Percentiles rank a stretch among this genome's conserved stretches.
phyloP scores from a whole-genome alignment of 306 rosid genomes.

The Cucurbita moschata region DNA sequence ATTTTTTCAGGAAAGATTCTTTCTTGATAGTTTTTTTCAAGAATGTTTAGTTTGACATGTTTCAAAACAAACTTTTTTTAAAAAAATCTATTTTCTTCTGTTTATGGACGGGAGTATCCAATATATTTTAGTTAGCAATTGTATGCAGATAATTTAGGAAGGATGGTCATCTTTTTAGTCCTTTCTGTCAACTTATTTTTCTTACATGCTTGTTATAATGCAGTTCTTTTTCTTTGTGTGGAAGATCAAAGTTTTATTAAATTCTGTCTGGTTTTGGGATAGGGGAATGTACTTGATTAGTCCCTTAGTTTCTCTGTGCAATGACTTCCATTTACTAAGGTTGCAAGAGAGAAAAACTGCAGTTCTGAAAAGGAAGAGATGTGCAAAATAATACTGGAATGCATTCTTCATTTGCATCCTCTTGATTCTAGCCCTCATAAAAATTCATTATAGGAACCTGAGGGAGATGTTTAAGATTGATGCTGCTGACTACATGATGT shows the following conservation, averaged over 20 bases:
- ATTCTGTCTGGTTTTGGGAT: not conserved
- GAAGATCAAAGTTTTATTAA: not conserved
- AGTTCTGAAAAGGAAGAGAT: not conserved
- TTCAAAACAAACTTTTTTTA: not conserved
- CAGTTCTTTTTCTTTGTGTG: not conserved
- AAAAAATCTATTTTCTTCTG: not conserved
- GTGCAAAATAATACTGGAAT: not conserved
- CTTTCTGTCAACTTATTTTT: not conserved
- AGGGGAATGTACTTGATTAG: not conserved
- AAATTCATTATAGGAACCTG: slow-evolving; percentile 48
- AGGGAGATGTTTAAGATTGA: slow-evolving; percentile 98
- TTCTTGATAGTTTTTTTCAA: not conserved
- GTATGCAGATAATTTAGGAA: not conserved
- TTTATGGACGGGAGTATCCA: not conserved
- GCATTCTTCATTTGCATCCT: not conserved
- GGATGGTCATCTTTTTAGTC: not conserved
- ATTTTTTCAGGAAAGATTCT: not conserved
- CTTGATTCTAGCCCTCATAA: not conserved
- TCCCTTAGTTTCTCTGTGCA: not conserved
- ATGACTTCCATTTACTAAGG: not conserved
- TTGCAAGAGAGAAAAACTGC: not conserved
- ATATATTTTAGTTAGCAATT: not conserved
- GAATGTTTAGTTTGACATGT: not conserved
- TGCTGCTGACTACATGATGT: slow-evolving; percentile 99
- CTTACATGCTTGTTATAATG: not conserved